Conservation (phyloP, 306 rosid genomes). For the Vicia villosa region DNA sequence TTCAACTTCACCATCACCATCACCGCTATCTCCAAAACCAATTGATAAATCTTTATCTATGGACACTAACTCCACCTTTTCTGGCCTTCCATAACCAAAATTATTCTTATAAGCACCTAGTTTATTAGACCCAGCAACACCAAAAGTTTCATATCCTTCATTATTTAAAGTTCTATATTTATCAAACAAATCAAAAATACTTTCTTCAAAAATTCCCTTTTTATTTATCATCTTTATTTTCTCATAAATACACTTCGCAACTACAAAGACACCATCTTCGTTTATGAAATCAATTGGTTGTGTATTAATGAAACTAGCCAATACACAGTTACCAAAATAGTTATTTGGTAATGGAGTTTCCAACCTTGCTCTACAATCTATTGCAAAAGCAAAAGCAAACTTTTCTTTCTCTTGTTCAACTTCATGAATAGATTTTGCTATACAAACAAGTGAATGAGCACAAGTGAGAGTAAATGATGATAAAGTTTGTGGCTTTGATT, state of each 20-base stretch:
- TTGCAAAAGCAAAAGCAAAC: not conserved
- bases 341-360: slow-evolving; percentile 15
- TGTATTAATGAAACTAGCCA: not conserved
- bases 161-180: rapidly evolving
- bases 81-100: slow-evolving; percentile 58
- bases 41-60: slow-evolving; percentile 31
- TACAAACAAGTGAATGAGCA: slow-evolving; percentile 27
- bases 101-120: slow-evolving; percentile 45
- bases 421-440: slow-evolving; percentile 34
- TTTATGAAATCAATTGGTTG: not conserved
- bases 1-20: slow-evolving; percentile 40
- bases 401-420: not conserved
- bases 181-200: no score
- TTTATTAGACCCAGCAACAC: slow-evolving; percentile 51
- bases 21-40: slow-evolving; percentile 37
- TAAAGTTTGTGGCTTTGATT: slow-evolving; percentile 22
- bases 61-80: slow-evolving; percentile 46
- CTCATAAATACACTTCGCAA: slow-evolving; percentile 9
- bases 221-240: not conserved
- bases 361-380: slow-evolving; percentile 32
- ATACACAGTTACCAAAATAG: slow-evolving; percentile 27
- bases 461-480: slow-evolving; percentile 30
- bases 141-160: not conserved
- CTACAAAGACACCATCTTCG: slow-evolving; percentile 18
- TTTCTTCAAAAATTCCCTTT: not conserved